These are phyloP conservation scores for Martiniozyma asiatica DNA, from an alignment of 1,139 yeast species.

Conservation along the genomic window DNA sequence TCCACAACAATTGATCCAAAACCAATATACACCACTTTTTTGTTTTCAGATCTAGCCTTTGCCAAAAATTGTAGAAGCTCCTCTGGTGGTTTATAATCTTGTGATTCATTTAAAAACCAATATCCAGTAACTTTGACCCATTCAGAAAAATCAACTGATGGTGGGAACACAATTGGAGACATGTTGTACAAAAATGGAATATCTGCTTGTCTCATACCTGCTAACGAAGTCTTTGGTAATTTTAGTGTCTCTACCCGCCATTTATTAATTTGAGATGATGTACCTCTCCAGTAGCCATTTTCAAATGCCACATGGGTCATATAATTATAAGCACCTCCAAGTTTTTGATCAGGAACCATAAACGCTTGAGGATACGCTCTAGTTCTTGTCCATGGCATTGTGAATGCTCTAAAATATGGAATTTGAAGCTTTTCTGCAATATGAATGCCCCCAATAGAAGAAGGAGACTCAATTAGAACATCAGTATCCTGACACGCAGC, in stretches of 20 bases:
- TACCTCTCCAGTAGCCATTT: slow-evolving; percentile 88
- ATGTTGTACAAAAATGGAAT: slow-evolving; percentile 85
- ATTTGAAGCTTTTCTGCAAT: slow-evolving; percentile 85
- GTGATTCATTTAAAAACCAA: slow-evolving; percentile 64
- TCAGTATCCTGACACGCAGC: slow-evolving; percentile 71
- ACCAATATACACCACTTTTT: slow-evolving; percentile 80
- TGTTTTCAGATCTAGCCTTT: slow-evolving; percentile 46
- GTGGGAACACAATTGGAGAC: slow-evolving; percentile 80
- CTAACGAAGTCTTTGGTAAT: slow-evolving; percentile 59
- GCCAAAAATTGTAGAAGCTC: slow-evolving; percentile 49
- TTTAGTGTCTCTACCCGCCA: slow-evolving; percentile 69
- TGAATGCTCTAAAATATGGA: slow-evolving; percentile 89
- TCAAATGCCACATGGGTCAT: slow-evolving; percentile 89
- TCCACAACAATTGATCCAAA: slow-evolving; percentile 91
- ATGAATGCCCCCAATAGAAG: slow-evolving; percentile 92
- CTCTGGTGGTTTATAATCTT: slow-evolving; percentile 45
- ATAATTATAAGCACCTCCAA: slow-evolving; percentile 87
- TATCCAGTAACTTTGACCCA: slow-evolving; percentile 94
- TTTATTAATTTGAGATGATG: slow-evolving; percentile 73
- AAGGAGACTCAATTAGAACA: slow-evolving; percentile 81
- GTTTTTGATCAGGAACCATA: slow-evolving; percentile 83
- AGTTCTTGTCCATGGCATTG: slow-evolving; percentile 98
- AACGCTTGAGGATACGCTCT: slow-evolving; percentile 95
- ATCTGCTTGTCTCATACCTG: slow-evolving; percentile 57
- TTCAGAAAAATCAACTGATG: slow-evolving; percentile 85